phyloP scores from a whole-genome alignment of 805 yeast genomes.

The Schizosaccharomyces cryophilus region DNA sequence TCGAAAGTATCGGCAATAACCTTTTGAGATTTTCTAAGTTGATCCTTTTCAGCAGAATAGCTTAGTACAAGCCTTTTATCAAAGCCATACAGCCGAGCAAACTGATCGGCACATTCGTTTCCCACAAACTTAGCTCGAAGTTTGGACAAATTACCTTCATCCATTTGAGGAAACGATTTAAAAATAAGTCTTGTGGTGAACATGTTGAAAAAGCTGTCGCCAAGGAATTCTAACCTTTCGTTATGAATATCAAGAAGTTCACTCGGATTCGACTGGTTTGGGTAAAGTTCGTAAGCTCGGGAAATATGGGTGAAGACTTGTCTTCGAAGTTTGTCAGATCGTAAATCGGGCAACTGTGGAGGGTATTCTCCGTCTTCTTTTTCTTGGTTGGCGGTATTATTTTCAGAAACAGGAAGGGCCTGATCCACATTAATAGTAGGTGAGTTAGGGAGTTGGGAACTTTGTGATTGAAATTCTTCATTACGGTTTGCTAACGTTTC shows the following conservation, averaged over 20 bases:
- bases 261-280: neutral
- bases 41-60: neutral
- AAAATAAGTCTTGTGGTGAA: constrained; percentile 1
- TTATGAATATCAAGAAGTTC: constrained; percentile 1
- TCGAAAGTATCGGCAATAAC: constrained; percentile 2
- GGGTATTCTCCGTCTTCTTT: constrained; percentile 1
- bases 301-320: constrained; percentile 1
- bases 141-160: constrained; percentile 1
- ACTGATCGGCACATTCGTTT: neutral
- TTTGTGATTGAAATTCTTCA: no score
- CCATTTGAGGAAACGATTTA: neutral
- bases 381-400: neutral
- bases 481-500: neutral
- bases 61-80: neutral
- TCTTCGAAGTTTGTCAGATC: neutral
- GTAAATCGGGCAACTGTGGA: neutral
- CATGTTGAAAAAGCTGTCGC: constrained; percentile 6
- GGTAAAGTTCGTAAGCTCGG: neutral
- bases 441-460: neutral
- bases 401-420: neutral
- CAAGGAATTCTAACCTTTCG: constrained; percentile 8
- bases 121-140: constrained; percentile 1
- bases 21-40: neutral
- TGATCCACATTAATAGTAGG: neutral
- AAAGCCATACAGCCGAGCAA: neutral